These are phyloP conservation scores for Geotrichum histeridarum DNA, from an alignment of 1,139 yeast genomes.

Conservation along the genomic window DNA sequence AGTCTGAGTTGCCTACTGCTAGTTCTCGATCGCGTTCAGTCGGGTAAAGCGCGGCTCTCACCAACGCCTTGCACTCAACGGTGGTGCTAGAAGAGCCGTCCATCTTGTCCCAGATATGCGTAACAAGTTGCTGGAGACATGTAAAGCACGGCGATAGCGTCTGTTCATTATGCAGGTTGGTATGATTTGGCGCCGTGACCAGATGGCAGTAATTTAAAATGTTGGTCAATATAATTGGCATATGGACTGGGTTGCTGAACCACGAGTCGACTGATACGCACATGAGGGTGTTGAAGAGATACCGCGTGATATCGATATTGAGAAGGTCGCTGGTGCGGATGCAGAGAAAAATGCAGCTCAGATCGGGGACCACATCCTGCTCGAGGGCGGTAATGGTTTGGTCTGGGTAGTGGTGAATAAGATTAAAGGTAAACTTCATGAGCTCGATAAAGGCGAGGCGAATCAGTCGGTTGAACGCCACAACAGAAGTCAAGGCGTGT, in stretches of 20 bases:
- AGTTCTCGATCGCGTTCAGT: slow-evolving; percentile 23
- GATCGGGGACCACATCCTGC: not conserved
- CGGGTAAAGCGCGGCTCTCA: slow-evolving; percentile 21
- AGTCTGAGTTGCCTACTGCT: slow-evolving; percentile 23
- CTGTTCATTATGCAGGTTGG: slow-evolving; percentile 5
- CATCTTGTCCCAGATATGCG: slow-evolving; percentile 1
- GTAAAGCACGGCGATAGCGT: slow-evolving; percentile 11
- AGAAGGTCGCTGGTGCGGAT: slow-evolving; percentile 15
- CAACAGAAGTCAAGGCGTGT: slow-evolving; percentile 1
- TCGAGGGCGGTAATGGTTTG: not conserved
- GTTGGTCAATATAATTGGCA: slow-evolving; percentile 2
- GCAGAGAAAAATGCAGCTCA: slow-evolving; percentile 20
- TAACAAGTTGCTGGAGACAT: slow-evolving; percentile 5
- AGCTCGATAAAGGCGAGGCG: slow-evolving; percentile 23
- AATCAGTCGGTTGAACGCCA: slow-evolving; percentile 1
- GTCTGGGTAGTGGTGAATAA: slow-evolving; percentile 24
- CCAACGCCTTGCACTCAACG: slow-evolving; percentile 6
- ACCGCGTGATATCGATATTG: slow-evolving; percentile 21
- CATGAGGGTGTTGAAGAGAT: slow-evolving; percentile 22
- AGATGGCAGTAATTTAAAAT: slow-evolving; percentile 4
- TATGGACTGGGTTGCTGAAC: slow-evolving; percentile 12
- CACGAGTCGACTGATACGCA: slow-evolving; percentile 22
- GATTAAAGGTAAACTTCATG: slow-evolving; percentile 26
- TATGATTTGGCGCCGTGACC: not conserved
- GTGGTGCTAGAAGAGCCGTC: not conserved